A percentile compares a stretch with the other conserved stretches of the same genome.
These are phyloP conservation scores for Leishmania gerbilli DNA, from an alignment of 208 protist species.

Conservation along the genomic window DNA sequence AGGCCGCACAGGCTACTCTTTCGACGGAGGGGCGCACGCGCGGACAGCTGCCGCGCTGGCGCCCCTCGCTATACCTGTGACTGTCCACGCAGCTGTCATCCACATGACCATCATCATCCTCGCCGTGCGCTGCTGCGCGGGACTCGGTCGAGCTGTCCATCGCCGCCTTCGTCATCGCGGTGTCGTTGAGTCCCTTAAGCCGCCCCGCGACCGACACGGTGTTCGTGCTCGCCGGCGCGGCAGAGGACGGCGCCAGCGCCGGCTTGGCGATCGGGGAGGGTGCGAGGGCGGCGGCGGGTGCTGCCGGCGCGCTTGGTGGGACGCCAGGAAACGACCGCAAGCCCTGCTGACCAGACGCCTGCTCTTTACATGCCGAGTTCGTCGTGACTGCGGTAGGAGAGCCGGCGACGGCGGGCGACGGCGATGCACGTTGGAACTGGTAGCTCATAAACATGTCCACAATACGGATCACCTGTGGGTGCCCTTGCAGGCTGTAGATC, in stretches of 20 bases:
- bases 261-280: not conserved
- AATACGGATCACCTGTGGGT: constrained; percentile 75
- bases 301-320: not conserved
- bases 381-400: not conserved
- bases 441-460: constrained; percentile 87
- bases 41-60: not conserved
- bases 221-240: not conserved
- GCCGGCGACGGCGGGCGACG: not conserved
- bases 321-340: not conserved
- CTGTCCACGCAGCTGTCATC: not conserved
- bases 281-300: not conserved
- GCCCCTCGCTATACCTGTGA: not conserved
- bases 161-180: not conserved
- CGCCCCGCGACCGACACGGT: not conserved
- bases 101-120: not conserved
- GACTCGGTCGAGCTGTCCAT: not conserved
- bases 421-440: constrained; percentile 29
- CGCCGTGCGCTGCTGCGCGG: not conserved
- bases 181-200: not conserved
- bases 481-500: constrained; percentile 61
- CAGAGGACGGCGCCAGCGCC: not conserved
- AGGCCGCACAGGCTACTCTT: not conserved
- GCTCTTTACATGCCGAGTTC: not conserved
- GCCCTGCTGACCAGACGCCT: not conserved
- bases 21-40: not conserved